Conservation (phyloP, 768 basidiomycete species). For the Neoboletus brunneissimus region DNA sequence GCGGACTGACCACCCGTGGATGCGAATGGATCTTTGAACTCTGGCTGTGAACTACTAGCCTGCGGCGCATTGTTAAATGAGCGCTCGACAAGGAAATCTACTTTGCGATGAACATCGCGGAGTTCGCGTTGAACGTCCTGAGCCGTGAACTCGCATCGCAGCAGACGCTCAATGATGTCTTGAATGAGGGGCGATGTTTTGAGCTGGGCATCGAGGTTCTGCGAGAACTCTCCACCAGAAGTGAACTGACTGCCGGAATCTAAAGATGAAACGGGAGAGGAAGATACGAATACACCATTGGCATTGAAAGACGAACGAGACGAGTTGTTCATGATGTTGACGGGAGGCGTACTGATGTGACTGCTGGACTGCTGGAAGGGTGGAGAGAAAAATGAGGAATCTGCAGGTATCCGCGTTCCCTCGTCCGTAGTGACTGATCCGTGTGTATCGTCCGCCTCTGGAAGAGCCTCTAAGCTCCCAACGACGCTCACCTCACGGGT, state of each 20-base stretch:
- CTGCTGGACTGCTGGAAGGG: conserved; percentile 40
- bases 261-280: conserved; percentile 76
- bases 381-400: conserved; percentile 39
- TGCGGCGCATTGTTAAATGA: conserved; percentile 37
- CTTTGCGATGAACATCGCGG: conserved; percentile 71
- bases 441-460: conserved; percentile 54
- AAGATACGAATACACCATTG: conserved; percentile 50
- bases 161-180: conserved; percentile 72
- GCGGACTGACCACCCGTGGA: conserved; percentile 34
- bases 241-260: conserved; percentile 69
- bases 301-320: conserved; percentile 43
- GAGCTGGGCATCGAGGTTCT: conserved; percentile 68
- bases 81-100: conserved; percentile 72
- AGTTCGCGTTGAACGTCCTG: conserved; percentile 75
- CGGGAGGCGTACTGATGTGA: conserved; percentile 46
- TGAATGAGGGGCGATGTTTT: conserved; percentile 72
- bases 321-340: conserved; percentile 32
- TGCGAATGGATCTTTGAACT: conserved; percentile 83
- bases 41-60: conserved; percentile 47
- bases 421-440: conserved; percentile 32
- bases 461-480: conserved; percentile 49
- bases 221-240: conserved; percentile 43
- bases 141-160: conserved; percentile 65
- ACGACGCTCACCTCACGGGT: conserved; percentile 49
- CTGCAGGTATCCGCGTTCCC: conserved; percentile 24